These are phyloP conservation scores for Candida tibetensis DNA, from an alignment of 805 yeast species.

Conservation along the genomic window DNA sequence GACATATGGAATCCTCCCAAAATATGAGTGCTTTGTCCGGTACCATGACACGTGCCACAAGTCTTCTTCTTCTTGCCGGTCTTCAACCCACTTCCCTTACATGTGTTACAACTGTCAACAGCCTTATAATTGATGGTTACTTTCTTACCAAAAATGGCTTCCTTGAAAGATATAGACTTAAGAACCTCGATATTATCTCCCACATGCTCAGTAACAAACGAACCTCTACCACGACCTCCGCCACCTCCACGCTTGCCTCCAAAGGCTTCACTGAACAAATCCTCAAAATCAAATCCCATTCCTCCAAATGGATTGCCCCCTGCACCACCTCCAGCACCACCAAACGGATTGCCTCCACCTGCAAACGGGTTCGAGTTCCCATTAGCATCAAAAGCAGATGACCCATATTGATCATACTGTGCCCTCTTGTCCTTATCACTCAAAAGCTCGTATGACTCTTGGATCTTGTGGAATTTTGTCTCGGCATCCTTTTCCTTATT, in stretches of 20 bases:
- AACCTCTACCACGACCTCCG: constrained; percentile 38
- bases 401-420: constrained; percentile 90
- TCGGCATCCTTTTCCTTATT: constrained; percentile 90
- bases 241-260: constrained; percentile 32
- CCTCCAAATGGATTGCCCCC: constrained; percentile 49
- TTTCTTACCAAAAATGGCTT: constrained; percentile 79
- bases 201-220: constrained; percentile 70
- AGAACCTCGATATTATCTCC: constrained; percentile 87
- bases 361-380: constrained; percentile 50
- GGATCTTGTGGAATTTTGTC: constrained; percentile 84
- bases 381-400: constrained; percentile 72
- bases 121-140: constrained; percentile 67
- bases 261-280: constrained; percentile 49
- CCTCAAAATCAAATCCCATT: constrained; percentile 47
- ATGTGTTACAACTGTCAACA: constrained; percentile 71
- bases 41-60: constrained; percentile 86
- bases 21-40: constrained; percentile 84
- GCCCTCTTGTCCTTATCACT: constrained; percentile 80
- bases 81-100: constrained; percentile 86
- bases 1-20: constrained; percentile 97
- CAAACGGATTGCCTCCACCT: constrained; percentile 40
- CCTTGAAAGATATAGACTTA: constrained; percentile 74
- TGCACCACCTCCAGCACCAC: constrained; percentile 38
- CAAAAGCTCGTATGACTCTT: constrained; percentile 89
- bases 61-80: constrained; percentile 69